A percentile compares a stretch with the other conserved stretches of the same genome.
Evolutionary conservation across 2,329 filamentous ascomycete genomes (phyloP).

Genomic region (Elsinoe ampelina): DNA sequence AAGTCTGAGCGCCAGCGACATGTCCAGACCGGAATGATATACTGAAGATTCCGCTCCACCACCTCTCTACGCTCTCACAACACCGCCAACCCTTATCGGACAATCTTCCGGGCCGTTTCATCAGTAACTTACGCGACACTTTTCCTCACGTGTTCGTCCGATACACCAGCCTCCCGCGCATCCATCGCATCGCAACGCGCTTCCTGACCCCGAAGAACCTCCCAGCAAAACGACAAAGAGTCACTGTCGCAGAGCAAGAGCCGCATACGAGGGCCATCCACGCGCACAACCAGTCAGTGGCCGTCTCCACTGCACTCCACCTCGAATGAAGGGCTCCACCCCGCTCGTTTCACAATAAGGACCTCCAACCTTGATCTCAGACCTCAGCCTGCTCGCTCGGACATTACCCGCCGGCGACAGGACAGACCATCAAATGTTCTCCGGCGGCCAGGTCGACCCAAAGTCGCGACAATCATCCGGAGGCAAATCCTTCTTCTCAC

Average conservation of each 20-base stretch:
- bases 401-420: neutral
- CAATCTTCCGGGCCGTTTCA: conserved; percentile 5
- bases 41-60: neutral
- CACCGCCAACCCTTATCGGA: conserved; percentile 1
- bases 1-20: too few species aligned
- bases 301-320: conserved; percentile 8
- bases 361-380: neutral
- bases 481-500: conserved; percentile 77
- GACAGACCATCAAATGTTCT: conserved; percentile 23
- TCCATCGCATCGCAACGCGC: neutral
- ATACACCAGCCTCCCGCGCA: neutral
- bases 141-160: conserved; percentile 10
- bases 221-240: neutral
- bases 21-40: too few species aligned
- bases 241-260: neutral
- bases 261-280: neutral
- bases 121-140: conserved; percentile 12
- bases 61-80: neutral
- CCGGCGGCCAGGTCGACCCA: conserved; percentile 54
- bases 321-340: conserved; percentile 12
- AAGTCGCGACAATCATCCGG: conserved; percentile 76
- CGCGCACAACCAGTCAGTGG: neutral
- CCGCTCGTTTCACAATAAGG: conserved; percentile 10
- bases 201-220: neutral
- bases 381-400: conserved; percentile 1